These are phyloP conservation scores for Scheffersomyces lignicola DNA, from an alignment of 1,139 yeast species.

Conservation along the genomic window DNA sequence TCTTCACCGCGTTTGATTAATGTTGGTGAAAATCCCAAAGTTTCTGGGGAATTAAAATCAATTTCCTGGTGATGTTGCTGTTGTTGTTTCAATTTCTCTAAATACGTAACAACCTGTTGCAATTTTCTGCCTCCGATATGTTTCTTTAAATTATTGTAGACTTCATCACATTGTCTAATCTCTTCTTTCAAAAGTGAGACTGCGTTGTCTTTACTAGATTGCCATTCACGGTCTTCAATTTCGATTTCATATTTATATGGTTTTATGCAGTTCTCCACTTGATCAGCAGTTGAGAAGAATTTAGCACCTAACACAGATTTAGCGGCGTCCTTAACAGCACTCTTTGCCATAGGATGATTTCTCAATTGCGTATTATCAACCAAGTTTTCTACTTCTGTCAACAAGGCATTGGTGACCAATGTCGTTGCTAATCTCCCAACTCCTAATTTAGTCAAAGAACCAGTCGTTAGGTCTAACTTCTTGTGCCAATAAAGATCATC, in stretches of 20 bases:
- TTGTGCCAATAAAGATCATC: slow-evolving; percentile 87
- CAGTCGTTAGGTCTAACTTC: slow-evolving; percentile 80
- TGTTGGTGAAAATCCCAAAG: slow-evolving; percentile 74
- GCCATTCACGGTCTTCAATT: slow-evolving; percentile 94
- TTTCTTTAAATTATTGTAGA: slow-evolving; percentile 60
- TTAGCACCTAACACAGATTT: slow-evolving; percentile 72
- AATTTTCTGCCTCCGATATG: slow-evolving; percentile 82
- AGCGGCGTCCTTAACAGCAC: slow-evolving; percentile 84
- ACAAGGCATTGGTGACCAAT: slow-evolving; percentile 74
- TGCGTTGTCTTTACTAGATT: slow-evolving; percentile 75
- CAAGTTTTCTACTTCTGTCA: slow-evolving; percentile 74
- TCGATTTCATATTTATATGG: slow-evolving; percentile 98
- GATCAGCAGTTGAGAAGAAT: slow-evolving; percentile 92
- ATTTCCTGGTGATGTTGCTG: slow-evolving; percentile 47
- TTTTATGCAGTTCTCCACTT: slow-evolving; percentile 96
- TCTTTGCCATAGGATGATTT: slow-evolving; percentile 81
- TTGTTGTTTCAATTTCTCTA: slow-evolving; percentile 47
- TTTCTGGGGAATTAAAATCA: slow-evolving; percentile 52
- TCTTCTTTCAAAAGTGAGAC: slow-evolving; percentile 77
- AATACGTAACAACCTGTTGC: slow-evolving; percentile 75
- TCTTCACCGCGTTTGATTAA: slow-evolving; percentile 76
- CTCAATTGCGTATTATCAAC: slow-evolving; percentile 72
- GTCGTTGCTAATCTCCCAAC: slow-evolving; percentile 88
- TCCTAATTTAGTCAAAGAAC: slow-evolving; percentile 86
- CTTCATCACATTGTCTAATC: slow-evolving; percentile 73